Conservation (phyloP, 495 filamentous ascomycete genomes). For the Penicillium daleae region DNA sequence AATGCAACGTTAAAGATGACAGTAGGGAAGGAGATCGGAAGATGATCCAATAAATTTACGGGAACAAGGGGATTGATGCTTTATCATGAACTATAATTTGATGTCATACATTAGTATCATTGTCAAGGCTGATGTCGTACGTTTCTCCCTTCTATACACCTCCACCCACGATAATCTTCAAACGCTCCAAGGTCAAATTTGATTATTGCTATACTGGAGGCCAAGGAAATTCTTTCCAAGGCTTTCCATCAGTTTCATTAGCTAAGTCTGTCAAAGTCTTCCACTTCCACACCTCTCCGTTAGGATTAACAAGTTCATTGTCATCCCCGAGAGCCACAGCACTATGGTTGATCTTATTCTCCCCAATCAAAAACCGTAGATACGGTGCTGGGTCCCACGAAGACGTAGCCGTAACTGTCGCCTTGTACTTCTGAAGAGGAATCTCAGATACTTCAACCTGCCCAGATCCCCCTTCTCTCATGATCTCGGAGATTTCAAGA, state of each 20-base stretch:
- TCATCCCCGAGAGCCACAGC: background rate
- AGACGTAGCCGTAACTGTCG: background rate
- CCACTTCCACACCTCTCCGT: background rate
- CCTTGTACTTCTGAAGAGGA: slow-evolving; percentile 20
- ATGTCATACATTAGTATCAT: background rate
- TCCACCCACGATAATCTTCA: background rate
- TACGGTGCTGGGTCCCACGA: slow-evolving; percentile 15
- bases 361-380: background rate
- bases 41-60: background rate
- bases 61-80: too few relatives aligned
- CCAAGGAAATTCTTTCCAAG: background rate
- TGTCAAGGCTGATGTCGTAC: background rate
- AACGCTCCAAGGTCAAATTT: background rate
- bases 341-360: slow-evolving; percentile 1
- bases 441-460: slow-evolving; percentile 17
- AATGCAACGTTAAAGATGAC: too few relatives aligned
- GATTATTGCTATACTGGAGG: background rate
- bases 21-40: background rate
- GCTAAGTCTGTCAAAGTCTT: background rate
- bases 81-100: too few relatives aligned
- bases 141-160: too few relatives aligned
- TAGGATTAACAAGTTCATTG: background rate
- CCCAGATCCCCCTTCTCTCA: slow-evolving; percentile 28
- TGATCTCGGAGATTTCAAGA: slow-evolving; percentile 25
- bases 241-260: background rate